Percentiles rank a stretch among this genome's conserved stretches.
Evolutionary conservation across 805 yeast genomes (phyloP).

Genomic region (Hanseniaspora hatyaiensis): DNA sequence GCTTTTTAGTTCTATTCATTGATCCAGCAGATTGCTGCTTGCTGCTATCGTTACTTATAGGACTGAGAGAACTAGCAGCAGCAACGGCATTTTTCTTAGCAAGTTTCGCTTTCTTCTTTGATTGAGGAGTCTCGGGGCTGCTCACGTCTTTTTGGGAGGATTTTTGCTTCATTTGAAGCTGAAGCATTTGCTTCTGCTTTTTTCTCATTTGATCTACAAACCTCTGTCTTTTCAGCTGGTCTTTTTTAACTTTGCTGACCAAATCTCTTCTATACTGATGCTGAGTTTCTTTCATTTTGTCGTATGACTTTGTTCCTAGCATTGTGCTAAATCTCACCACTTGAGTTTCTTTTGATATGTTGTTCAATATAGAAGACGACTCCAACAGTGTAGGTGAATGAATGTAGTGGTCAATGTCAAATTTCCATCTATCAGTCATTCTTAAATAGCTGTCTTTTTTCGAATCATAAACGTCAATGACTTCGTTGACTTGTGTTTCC

Average conservation of each 20-base stretch:
- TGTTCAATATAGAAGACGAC: conserved; percentile 75
- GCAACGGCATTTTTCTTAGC: neutral
- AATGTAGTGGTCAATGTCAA: conserved; percentile 45
- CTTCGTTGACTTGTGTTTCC: conserved; percentile 20
- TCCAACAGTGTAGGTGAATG: conserved; percentile 44
- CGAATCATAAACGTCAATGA: conserved; percentile 37
- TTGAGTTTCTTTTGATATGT: conserved; percentile 76
- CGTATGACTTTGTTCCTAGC: conserved; percentile 79
- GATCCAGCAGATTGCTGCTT: neutral
- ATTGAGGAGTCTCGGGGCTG: conserved; percentile 6
- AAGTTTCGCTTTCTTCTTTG: conserved; percentile 9
- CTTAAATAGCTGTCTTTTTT: conserved; percentile 37
- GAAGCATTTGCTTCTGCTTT: conserved; percentile 22
- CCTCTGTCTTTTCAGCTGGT: conserved; percentile 26
- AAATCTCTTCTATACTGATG: conserved; percentile 56
- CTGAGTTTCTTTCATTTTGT: conserved; percentile 58
- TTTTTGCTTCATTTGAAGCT: conserved; percentile 18
- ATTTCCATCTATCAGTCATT: conserved; percentile 53
- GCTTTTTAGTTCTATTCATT: neutral
- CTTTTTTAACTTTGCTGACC: conserved; percentile 29
- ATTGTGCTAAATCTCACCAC: conserved; percentile 83
- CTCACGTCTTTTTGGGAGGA: neutral
- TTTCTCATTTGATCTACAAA: conserved; percentile 16
- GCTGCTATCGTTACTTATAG: no score
- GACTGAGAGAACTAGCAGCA: no score